Evolutionary conservation across 1,284 basidiomycete species (phyloP), one percentile per base, ranked within the genome.

Genomic region (Leccinum solheimii): DNA sequence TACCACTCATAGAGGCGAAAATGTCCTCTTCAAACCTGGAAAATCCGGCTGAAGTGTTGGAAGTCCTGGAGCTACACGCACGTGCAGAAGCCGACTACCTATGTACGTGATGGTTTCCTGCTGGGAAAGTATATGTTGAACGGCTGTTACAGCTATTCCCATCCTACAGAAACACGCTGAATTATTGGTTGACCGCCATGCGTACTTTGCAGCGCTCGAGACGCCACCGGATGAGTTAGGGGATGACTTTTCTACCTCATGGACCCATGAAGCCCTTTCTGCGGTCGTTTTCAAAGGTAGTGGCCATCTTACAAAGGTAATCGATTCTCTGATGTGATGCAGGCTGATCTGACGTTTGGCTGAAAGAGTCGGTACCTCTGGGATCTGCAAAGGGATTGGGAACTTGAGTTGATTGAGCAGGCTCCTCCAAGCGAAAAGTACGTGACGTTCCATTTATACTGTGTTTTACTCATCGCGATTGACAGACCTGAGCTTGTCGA

Each of bases 41-140:
- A 36, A 80, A 80, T 4, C 69, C 74, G 16, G 81, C 85, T 54
- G 83, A 80, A 13, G 77, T 87, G 23, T 69, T 82, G 49, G 84
- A 86, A 53, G 72, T 92, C 11, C 74, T 92, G 60, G 81, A 82
- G n/a, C 66, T 87, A 52, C 94, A 89, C 70, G 75, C 80, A 50
- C 82, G 80, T 52, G 92, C 93, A 16, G 91, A 93, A 72, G 77
- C 75, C 16, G 93, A 95, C 69, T 95, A 95, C 71, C 71, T 94
- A 32, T 94, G 93, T 95, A 73, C 75, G 91, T 76, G 57, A 56
- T 56, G 55, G 56, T 75, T 50, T 48, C 61, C 49, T 58, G 54
- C 53, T 49, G 16, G 49, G 16, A 61, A 56, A n/a, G 48, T 55
- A 38, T 59, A 59, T 56, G 56, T 58, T 62, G 54, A 63, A 56